These are phyloP conservation scores for Madurella mycetomatis DNA, from an alignment of 2,329 filamentous ascomycete genomes.

Conservation along the genomic window DNA sequence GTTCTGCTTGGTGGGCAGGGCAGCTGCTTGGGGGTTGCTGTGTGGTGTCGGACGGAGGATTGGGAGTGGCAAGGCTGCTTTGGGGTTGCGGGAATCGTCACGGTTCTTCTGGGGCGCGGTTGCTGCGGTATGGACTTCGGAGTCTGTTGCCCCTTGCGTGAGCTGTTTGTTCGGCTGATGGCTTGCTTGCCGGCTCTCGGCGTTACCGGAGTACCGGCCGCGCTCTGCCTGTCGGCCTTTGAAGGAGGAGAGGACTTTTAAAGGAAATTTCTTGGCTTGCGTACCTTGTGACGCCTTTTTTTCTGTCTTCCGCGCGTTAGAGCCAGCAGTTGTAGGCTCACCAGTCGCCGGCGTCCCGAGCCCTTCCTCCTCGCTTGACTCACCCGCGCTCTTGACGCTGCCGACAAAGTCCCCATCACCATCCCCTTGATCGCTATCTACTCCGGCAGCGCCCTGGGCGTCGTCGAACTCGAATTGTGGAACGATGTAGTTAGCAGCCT, in stretches of 20 bases:
- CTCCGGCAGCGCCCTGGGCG: slow-evolving; percentile 16
- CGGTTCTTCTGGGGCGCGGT: slow-evolving; percentile 9
- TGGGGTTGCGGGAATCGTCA: neutral
- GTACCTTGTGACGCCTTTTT: slow-evolving; percentile 25
- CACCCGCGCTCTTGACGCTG: slow-evolving; percentile 24
- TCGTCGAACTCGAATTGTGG: slow-evolving; percentile 26
- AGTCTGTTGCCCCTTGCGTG: slow-evolving; percentile 20
- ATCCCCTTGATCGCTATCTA: slow-evolving; percentile 24
- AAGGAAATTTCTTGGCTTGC: slow-evolving; percentile 11
- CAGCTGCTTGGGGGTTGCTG: neutral
- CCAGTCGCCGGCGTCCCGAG: slow-evolving; percentile 2
- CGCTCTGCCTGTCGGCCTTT: slow-evolving; percentile 6
- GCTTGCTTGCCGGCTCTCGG: slow-evolving; percentile 2
- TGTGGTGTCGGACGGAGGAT: slow-evolving; percentile 3
- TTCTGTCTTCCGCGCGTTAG: slow-evolving; percentile 17
- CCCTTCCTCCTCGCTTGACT: slow-evolving; percentile 25
- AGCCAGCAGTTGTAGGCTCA: slow-evolving; percentile 13
- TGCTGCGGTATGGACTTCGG: slow-evolving; percentile 1
- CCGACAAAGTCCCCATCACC: slow-evolving; percentile 29
- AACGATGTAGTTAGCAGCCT: slow-evolving; percentile 31
- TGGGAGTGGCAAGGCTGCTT: neutral
- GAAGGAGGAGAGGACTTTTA: slow-evolving; percentile 4
- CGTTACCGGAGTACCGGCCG: slow-evolving; percentile 15
- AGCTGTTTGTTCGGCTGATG: slow-evolving; percentile 16
- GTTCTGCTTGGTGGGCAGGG: neutral